Base-by-base conservation (phyloP, 1,139 yeast species). In the Geotrichum bryndzae region DNA sequence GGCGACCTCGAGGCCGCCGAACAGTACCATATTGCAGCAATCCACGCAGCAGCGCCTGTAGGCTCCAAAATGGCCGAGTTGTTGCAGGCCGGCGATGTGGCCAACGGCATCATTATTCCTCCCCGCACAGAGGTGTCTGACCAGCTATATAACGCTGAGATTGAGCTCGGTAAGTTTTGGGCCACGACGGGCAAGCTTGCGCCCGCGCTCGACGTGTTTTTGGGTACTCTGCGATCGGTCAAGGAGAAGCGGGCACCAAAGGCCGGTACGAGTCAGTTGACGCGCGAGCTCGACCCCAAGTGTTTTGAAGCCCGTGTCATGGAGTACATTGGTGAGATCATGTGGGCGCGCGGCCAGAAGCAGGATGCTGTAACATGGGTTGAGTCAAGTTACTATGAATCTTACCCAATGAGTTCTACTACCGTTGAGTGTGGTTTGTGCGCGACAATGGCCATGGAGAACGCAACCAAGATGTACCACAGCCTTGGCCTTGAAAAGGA, bases 361-460 rank as follows among this genome's bases (percentile, higher is more conserved):
- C 70, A 77, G 51, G 82, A 83, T 63, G 88, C 91, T 0, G 76
- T 86, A 48, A 78, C 84, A 22, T 85, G 90, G 86, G 83, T 84
- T 10, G 86, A 85, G 70, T 85, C 84, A 59, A 81, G 80, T 22
- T 77, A 77, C 31, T 68, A 71, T 48, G 73, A 72, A 27, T 67
- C 82, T 0, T 71, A 69, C 59, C 66, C 73, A 35, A 66, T 68
- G 56, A 68, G 76, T n/a, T 69, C 72, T 23, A 69, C 72, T 27
- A 73, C 75, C 53, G 72, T 70, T 48, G 79, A 78, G 61, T 72
- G 79, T 59, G 81, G 81, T 2, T 70, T 74, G 55, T 74, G 80
- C 51, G 75, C 81, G 1, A 74, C 75, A 62, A 69, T 75, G 65
- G 74, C 79, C 5, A 73, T 79, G 58, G 64, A 66, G 29, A 77